A percentile compares a stretch with the other conserved stretches of the same genome.
Conservation (phyloP, 2,329 filamentous ascomycete species). For the Penicillium psychrosexuale region DNA sequence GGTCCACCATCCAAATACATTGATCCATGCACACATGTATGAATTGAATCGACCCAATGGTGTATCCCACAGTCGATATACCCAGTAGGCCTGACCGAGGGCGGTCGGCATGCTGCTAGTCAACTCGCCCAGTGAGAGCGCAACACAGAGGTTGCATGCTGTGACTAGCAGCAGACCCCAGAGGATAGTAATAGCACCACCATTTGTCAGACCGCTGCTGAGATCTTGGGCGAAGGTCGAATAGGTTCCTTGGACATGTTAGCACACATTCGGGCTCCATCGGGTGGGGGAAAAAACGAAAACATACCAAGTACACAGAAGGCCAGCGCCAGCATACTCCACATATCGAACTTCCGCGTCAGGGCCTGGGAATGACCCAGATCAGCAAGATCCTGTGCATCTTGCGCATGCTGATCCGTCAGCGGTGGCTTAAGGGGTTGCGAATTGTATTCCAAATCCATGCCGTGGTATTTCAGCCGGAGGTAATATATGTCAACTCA, state of each 20-base stretch:
- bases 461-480: constrained; percentile 24
- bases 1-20: constrained; percentile 60
- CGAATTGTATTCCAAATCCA: constrained; percentile 31
- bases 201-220: constrained; percentile 53
- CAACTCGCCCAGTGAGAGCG: constrained; percentile 55
- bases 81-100: constrained; percentile 60
- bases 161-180: constrained; percentile 57
- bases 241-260: constrained; percentile 46
- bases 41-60: constrained; percentile 49
- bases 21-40: constrained; percentile 60
- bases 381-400: constrained; percentile 40
- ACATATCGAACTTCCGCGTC: constrained; percentile 50
- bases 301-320: constrained; percentile 52
- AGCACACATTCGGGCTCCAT: not conserved
- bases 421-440: constrained; percentile 27
- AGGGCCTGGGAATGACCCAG: constrained; percentile 46
- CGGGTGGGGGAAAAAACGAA: not conserved
- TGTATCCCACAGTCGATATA: constrained; percentile 43
- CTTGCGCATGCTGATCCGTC: constrained; percentile 30
- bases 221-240: constrained; percentile 56
- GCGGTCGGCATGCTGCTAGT: constrained; percentile 60
- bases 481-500: constrained; percentile 21
- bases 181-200: constrained; percentile 54
- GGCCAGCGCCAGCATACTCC: constrained; percentile 57
- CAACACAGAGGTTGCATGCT: constrained; percentile 53